phyloP scores from a whole-genome alignment of 768 basidiomycete species.

The Leucocoprinus leucothites region DNA sequence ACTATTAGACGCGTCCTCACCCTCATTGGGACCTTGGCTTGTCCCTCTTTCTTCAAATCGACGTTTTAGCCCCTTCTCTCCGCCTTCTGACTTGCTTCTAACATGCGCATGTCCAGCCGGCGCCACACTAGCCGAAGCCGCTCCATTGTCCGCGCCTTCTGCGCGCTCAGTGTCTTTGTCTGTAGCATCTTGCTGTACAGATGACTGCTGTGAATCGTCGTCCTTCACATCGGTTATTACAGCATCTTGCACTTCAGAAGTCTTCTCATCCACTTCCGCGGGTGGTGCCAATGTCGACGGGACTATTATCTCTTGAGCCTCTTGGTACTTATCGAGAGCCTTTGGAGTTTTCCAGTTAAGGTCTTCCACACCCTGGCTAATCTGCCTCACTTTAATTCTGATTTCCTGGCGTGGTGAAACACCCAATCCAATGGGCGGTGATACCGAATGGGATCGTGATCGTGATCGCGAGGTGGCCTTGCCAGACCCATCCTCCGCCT shows the following conservation, averaged over 20 bases:
- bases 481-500: constrained; percentile 42
- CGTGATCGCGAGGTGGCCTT: constrained; percentile 36
- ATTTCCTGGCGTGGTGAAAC: constrained; percentile 76
- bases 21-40: constrained; percentile 50
- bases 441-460: constrained; percentile 41
- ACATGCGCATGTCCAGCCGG: constrained; percentile 17
- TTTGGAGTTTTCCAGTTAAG: constrained; percentile 64
- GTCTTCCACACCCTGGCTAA: constrained; percentile 77
- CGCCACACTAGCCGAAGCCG: constrained; percentile 9
- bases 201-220: constrained; percentile 9
- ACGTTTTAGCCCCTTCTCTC: constrained; percentile 66
- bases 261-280: constrained; percentile 8
- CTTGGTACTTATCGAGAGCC: constrained; percentile 28
- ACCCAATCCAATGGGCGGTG: constrained; percentile 37
- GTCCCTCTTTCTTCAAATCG: constrained; percentile 67
- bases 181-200: constrained; percentile 8
- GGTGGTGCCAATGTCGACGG: constrained; percentile 11
- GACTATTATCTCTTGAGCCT: constrained; percentile 6
- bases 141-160: background rate
- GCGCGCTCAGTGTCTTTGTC: constrained; percentile 4
- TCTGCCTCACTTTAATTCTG: constrained; percentile 69
- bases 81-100: constrained; percentile 42
- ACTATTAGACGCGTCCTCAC: constrained; percentile 17
- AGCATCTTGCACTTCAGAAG: constrained; percentile 12
- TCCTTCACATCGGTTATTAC: constrained; percentile 8